Base-by-base conservation (phyloP, 352 stramenopile genomes). In the Globisporangium apiculatum region DNA sequence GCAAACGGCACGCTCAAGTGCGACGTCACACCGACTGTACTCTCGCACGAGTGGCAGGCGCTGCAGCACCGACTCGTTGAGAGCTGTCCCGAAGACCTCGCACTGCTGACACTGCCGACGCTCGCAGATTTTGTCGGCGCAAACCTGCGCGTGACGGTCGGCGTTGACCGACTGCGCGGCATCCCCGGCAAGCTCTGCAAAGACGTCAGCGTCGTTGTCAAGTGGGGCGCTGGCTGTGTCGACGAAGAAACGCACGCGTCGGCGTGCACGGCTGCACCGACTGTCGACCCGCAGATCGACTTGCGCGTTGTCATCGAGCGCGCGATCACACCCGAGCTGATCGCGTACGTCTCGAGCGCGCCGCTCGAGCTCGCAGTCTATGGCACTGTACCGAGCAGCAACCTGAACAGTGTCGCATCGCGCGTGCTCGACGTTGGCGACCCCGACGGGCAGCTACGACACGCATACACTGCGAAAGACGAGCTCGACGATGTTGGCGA, bases 131-230 rank as follows among this genome's bases (percentile, higher is more conserved):
- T 88, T 38, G 36, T 87, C 8, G 72, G 68, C 11, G 72, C 73
- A 1, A 89, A 89, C 40, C 37, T 90, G 17, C 72, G 83, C 1
- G 47, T 90, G 3, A 76, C 73, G 37, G 58, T 90, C 14, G 60
- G 69, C 12, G 61, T 90, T 2, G 75, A 87, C 5, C 62, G 64
- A 9, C 69, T 92, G 10, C 64, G 61, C 8, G 78, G 75, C 2
- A 87, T 92, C 12, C 79, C 83, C 7, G 79, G 83, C 0, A 89
- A 90, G 40, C 60, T 90, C 4, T 92, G 83, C 60, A 88, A 89
- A 54, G 66, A 89, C 48, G 64, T 72, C 2, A 83, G 76, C 35
- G 76, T 92, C 9, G 75, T 66, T 12, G 68, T 87, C 60, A 76
- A 71, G 41, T 92, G 76, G 79, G 48, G 38, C 10, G 53, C 60